These are phyloP conservation scores for Oehlia diaphana DNA, from an alignment of 192 early-diverging fungal species.

Conservation along the genomic window DNA sequence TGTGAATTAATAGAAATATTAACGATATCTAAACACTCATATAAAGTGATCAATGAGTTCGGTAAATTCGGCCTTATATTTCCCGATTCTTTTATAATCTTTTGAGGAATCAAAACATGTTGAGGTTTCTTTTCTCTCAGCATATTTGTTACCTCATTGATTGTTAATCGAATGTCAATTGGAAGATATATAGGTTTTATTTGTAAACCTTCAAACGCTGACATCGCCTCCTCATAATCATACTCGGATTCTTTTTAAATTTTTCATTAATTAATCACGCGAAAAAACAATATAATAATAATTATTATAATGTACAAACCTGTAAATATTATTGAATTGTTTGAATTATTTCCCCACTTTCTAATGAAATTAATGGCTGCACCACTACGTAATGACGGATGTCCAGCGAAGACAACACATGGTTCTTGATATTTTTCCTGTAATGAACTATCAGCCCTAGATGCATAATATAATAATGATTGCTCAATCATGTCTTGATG, in stretches of 20 bases:
- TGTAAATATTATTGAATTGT: conserved; percentile 50
- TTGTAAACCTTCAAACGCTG: conserved; percentile 29
- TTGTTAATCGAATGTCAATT: conserved; percentile 40
- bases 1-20: neutral
- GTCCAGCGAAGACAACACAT: conserved; percentile 63
- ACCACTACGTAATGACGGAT: conserved; percentile 46
- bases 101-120: conserved; percentile 34
- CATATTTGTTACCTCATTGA: conserved; percentile 35
- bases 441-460: conserved; percentile 30
- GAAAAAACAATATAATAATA: neutral
- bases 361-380: conserved; percentile 44
- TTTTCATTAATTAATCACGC: neutral
- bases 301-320: conserved; percentile 28
- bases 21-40: neutral
- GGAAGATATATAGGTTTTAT: conserved; percentile 36
- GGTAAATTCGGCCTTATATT: neutral
- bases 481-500: conserved; percentile 53
- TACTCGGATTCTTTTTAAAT: conserved; percentile 36
- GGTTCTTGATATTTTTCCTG: conserved; percentile 45
- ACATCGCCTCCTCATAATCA: conserved; percentile 34
- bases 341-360: conserved; percentile 49
- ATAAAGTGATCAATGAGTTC: neutral
- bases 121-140: conserved; percentile 36
- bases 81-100: too few relatives aligned
- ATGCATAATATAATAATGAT: conserved; percentile 36